Evolutionary conservation across 2,329 filamentous ascomycete genomes (phyloP).

Genomic region (Ascochyta rabiei): DNA sequence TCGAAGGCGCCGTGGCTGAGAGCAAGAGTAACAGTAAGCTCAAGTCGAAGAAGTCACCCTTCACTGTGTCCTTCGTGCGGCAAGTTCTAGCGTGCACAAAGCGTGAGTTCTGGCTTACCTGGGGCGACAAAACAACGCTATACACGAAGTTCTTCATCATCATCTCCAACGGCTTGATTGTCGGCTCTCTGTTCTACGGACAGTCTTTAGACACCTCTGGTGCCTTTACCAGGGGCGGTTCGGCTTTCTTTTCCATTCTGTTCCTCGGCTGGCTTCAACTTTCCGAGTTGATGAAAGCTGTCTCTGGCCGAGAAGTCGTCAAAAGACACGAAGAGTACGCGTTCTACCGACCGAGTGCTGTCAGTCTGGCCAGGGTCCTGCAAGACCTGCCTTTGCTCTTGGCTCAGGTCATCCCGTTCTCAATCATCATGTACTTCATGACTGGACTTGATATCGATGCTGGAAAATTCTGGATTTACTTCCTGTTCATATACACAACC

Average conservation of each 20-base stretch:
- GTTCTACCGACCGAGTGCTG: conserved; percentile 72
- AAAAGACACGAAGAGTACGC: conserved; percentile 71
- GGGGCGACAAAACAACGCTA: conserved; percentile 75
- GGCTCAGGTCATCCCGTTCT: conserved; percentile 64
- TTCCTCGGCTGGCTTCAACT: conserved; percentile 75
- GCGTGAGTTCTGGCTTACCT: conserved; percentile 79
- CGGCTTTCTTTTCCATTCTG: conserved; percentile 69
- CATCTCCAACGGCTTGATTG: conserved; percentile 73
- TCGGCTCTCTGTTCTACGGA: conserved; percentile 79
- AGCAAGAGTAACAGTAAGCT: conserved; percentile 64
- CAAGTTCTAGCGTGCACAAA: conserved; percentile 73
- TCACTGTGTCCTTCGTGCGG: conserved; percentile 74
- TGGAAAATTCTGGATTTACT: conserved; percentile 70
- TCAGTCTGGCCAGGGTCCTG: conserved; percentile 65
- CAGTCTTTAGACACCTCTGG: conserved; percentile 64
- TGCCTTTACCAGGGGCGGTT: conserved; percentile 67
- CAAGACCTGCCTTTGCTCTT: conserved; percentile 68
- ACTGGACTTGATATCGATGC: conserved; percentile 62
- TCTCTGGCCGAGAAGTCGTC: conserved; percentile 72
- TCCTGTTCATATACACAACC: conserved; percentile 67
- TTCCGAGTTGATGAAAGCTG: conserved; percentile 77
- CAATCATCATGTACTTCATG: conserved; percentile 70
- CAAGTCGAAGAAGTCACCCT: conserved; percentile 71
- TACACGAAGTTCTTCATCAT: conserved; percentile 79
- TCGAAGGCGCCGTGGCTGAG: conserved; percentile 68